A percentile compares a stretch with the other conserved stretches of the same genome.
Conservation (phyloP, 495 filamentous ascomycete species). For the Trichoderma virens region DNA sequence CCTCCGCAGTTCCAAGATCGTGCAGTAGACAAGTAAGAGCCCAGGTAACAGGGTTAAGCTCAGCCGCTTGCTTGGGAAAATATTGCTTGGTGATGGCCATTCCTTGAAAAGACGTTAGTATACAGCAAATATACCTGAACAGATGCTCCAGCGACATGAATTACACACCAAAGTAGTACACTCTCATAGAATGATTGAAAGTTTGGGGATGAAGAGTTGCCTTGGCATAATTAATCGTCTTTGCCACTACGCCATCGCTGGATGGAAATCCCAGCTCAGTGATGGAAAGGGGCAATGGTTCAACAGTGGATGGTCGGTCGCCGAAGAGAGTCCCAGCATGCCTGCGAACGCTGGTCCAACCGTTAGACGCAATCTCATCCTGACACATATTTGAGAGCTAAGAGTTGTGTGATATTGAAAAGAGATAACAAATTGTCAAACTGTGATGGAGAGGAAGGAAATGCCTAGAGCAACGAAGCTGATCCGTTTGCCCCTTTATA, state of each 20-base stretch:
- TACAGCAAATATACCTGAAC: background rate
- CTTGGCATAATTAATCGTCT: slow-evolving; percentile 49
- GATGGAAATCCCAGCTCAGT: slow-evolving; percentile 32
- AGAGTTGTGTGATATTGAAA: too few relatives aligned
- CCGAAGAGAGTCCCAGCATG: slow-evolving; percentile 36
- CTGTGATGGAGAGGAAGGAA: too few relatives aligned
- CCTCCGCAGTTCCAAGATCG: slow-evolving; percentile 65
- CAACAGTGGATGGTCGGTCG: slow-evolving; percentile 28
- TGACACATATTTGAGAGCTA: too few relatives aligned
- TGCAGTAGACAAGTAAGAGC: slow-evolving; percentile 64
- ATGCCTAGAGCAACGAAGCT: too few relatives aligned
- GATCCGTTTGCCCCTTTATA: too few relatives aligned
- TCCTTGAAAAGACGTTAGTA: slow-evolving; percentile 11
- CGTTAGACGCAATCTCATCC: slow-evolving; percentile 32
- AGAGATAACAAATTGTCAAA: too few relatives aligned
- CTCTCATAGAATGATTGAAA: slow-evolving; percentile 69
- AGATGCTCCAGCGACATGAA: too few relatives aligned
- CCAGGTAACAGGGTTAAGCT: slow-evolving; percentile 43
- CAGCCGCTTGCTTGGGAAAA: slow-evolving; percentile 40
- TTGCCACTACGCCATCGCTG: slow-evolving; percentile 31
- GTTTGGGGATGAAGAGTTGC: slow-evolving; percentile 49
- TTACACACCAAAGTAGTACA: slow-evolving; percentile 59
- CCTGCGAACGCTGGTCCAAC: slow-evolving; percentile 44
- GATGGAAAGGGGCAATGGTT: slow-evolving; percentile 26
- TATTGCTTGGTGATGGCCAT: slow-evolving; percentile 51